Evolutionary conservation across 78 protist genomes (phyloP).

Genomic region (Isochrysis galbana): DNA sequence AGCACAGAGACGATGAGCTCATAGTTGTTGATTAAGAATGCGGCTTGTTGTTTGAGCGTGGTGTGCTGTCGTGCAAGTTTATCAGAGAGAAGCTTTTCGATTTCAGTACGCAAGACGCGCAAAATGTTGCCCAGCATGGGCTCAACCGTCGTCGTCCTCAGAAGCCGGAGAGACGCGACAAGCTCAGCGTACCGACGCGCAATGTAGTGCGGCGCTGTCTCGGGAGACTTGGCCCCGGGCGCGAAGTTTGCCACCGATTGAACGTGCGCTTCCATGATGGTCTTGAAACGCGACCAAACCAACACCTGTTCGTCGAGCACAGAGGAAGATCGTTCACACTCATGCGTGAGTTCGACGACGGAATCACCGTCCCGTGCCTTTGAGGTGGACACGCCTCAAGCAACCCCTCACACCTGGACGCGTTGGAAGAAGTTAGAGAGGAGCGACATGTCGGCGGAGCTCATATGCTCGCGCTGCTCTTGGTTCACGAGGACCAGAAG

Average conservation of each 20-base stretch:
- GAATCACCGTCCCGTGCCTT: no score
- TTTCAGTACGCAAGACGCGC: background rate
- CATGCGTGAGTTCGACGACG: no score
- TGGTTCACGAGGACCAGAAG: background rate
- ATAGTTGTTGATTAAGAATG: conserved; percentile 44
- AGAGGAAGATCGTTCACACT: no score
- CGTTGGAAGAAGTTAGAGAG: background rate
- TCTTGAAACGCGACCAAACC: background rate
- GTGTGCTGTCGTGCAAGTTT: background rate
- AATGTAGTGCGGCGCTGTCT: background rate
- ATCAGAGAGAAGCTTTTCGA: background rate
- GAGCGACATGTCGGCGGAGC: background rate
- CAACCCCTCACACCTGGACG: background rate
- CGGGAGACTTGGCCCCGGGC: background rate
- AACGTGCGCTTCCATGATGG: background rate
- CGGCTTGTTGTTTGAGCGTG: background rate
- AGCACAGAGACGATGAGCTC: background rate
- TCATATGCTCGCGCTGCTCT: background rate
- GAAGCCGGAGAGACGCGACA: background rate
- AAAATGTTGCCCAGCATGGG: background rate
- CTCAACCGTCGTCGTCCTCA: background rate
- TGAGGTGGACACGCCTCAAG: no score
- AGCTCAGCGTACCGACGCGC: conserved; percentile 29
- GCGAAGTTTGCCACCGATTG: background rate
- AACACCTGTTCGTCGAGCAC: background rate